A percentile compares a stretch with the other conserved stretches of the same genome.
phyloP scores from a whole-genome alignment of 192 early-diverging fungal species.

The Chytriomyces sp. region DNA sequence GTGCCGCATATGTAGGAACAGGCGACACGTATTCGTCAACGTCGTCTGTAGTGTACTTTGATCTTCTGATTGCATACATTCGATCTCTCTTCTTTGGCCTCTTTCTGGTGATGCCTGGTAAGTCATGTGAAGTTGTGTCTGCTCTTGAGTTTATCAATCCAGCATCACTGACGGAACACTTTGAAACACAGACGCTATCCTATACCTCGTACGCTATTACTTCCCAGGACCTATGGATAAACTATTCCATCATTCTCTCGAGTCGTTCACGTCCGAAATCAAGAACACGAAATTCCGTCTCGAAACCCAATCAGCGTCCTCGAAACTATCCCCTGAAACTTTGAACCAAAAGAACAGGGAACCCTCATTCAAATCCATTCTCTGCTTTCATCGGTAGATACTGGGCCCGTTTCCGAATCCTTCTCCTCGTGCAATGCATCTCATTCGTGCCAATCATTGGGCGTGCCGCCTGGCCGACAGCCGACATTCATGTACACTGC shows the following conservation, averaged over 20 bases:
- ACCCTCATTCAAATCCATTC: constrained; percentile 8
- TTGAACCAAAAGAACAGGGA: constrained; percentile 4
- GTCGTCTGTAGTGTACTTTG: constrained; percentile 1
- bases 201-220: constrained; percentile 38
- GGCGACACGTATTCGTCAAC: neutral
- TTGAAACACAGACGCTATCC: constrained; percentile 22
- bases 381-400: constrained; percentile 41
- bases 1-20: neutral
- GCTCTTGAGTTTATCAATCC: no score
- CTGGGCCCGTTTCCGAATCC: constrained; percentile 28
- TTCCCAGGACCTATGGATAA: constrained; percentile 44
- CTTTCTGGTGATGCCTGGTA: neutral
- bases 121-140: no score
- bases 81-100: neutral
- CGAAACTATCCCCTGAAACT: neutral
- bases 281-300: constrained; percentile 13
- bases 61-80: neutral
- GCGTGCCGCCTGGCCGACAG: constrained; percentile 37
- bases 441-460: constrained; percentile 39
- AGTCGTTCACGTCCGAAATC: neutral
- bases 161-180: neutral
- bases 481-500: constrained; percentile 45
- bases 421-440: constrained; percentile 27
- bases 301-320: neutral
- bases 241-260: constrained; percentile 41